A percentile compares a stretch with the other conserved stretches of the same genome.
Evolutionary conservation across 192 early-diverging fungal species (phyloP).

Genomic region (Podila epicladia): DNA sequence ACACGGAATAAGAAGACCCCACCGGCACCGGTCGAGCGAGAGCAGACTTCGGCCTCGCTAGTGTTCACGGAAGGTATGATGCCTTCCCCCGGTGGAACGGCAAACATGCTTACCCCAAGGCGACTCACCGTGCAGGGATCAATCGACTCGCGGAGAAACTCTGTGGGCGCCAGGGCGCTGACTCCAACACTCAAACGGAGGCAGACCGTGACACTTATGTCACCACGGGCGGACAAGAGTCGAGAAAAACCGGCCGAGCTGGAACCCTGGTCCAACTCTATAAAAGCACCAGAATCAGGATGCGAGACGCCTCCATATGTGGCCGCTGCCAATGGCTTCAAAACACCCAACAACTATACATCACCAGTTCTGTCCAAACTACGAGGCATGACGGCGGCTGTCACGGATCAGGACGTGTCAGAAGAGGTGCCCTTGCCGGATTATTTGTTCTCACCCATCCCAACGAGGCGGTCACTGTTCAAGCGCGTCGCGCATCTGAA

Average conservation of each 20-base stretch:
- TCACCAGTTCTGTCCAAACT: conserved; percentile 19
- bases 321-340: conserved; percentile 7
- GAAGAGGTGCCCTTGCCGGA: conserved; percentile 17
- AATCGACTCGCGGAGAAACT: conserved; percentile 10
- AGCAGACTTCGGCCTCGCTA: background rate
- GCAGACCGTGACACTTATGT: conserved; percentile 38
- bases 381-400: conserved; percentile 8
- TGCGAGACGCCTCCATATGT: conserved; percentile 17
- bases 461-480: conserved; percentile 65
- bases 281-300: conserved; percentile 6
- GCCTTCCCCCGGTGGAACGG: conserved; percentile 3
- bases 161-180: conserved; percentile 1
- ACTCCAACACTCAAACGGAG: conserved; percentile 29
- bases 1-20: conserved; percentile 36
- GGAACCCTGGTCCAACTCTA: conserved; percentile 6
- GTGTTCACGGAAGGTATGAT: background rate
- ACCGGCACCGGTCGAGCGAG: background rate
- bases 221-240: conserved; percentile 21
- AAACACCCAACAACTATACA: conserved; percentile 20
- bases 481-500: conserved; percentile 73
- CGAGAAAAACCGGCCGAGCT: background rate
- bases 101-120: background rate
- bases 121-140: background rate
- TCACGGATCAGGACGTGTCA: conserved; percentile 7
- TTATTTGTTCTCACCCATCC: conserved; percentile 51